Conservation (phyloP, 352 stramenopile genomes). For the Phytophthora melonis region DNA sequence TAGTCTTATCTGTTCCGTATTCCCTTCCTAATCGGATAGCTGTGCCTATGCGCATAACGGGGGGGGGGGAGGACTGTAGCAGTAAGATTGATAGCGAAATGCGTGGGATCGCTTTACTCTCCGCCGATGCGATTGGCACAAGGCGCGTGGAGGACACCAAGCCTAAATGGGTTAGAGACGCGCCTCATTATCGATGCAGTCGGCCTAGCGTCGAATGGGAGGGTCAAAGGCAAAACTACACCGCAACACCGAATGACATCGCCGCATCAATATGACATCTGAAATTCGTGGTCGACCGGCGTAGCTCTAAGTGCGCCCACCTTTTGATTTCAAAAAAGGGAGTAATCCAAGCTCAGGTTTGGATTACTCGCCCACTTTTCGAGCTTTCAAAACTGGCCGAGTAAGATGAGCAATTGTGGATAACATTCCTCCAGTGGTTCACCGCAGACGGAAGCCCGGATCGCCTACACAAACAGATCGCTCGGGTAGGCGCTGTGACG, state of each 20-base stretch:
- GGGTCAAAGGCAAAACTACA: background rate
- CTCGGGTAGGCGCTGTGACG: too few relatives aligned
- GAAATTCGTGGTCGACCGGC: background rate
- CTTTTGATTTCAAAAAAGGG: background rate
- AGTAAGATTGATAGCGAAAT: constrained; percentile 19
- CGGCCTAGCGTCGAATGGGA: constrained; percentile 10
- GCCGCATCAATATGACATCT: constrained; percentile 23
- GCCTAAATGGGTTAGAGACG: constrained; percentile 21
- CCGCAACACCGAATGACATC: constrained; percentile 4
- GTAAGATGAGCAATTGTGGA: too few relatives aligned
- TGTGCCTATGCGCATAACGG: too few relatives aligned
- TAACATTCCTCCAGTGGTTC: too few relatives aligned
- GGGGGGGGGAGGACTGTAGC: too few relatives aligned
- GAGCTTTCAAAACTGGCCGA: too few relatives aligned
- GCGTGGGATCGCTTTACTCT: constrained; percentile 9
- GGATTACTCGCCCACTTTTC: constrained; percentile 8
- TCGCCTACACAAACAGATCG: too few relatives aligned
- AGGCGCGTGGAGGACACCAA: constrained; percentile 19
- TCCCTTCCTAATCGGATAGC: too few relatives aligned
- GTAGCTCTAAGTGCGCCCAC: background rate
- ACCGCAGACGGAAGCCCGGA: too few relatives aligned
- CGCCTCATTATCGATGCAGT: constrained; percentile 22
- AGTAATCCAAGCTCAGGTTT: constrained; percentile 9
- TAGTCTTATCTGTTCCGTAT: too few relatives aligned
- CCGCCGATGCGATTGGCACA: constrained; percentile 25